Conservation (phyloP, 2,329 filamentous ascomycete species). For the Ampelomyces quisqualis region DNA sequence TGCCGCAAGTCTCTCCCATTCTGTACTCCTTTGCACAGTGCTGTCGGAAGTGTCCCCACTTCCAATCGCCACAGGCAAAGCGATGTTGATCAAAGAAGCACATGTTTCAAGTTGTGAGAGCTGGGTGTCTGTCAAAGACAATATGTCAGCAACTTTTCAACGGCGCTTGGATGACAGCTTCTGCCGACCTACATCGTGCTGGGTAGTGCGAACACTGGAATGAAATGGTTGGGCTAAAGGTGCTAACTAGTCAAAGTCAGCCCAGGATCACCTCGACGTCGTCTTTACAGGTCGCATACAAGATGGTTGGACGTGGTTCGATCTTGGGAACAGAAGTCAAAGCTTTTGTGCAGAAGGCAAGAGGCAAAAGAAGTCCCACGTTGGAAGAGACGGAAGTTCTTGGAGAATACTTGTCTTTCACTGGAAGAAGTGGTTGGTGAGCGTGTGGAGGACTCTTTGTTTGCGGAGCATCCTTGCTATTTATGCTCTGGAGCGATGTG, state of each 20-base stretch:
- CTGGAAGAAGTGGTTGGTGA: conserved; percentile 29
- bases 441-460: conserved; percentile 32
- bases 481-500: conserved; percentile 42
- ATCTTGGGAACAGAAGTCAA: conserved; percentile 12
- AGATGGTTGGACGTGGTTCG: conserved; percentile 37
- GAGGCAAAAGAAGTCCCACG: conserved; percentile 27
- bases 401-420: conserved; percentile 28
- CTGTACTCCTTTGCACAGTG: conserved; percentile 95
- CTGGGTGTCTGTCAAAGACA: conserved; percentile 29
- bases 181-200: conserved; percentile 33
- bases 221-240: conserved; percentile 27
- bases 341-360: conserved; percentile 14
- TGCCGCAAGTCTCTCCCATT: conserved; percentile 92
- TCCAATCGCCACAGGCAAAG: conserved; percentile 86
- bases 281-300: conserved; percentile 31
- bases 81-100: conserved; percentile 93
- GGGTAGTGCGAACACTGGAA: conserved; percentile 22
- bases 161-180: conserved; percentile 33
- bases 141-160: conserved; percentile 32
- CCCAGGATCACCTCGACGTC: conserved; percentile 29
- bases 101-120: conserved; percentile 59
- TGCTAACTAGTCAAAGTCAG: conserved; percentile 29
- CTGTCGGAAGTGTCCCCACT: conserved; percentile 89
- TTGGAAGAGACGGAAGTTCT: conserved; percentile 33
- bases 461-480: conserved; percentile 38